Conservation (phyloP, 1,284 basidiomycete species). For the Sutorius eximius region DNA sequence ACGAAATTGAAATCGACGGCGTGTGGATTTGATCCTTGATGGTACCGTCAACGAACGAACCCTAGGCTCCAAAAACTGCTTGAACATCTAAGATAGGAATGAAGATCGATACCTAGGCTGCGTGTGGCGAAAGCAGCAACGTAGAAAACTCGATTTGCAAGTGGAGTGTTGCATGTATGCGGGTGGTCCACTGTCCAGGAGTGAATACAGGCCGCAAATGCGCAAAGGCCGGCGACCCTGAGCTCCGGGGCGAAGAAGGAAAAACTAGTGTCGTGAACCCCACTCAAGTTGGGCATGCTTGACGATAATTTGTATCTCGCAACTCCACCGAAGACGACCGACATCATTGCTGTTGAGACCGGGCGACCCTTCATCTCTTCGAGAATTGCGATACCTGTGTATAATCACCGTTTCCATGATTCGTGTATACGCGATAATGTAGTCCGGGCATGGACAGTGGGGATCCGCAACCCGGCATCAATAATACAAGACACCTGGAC, state of each 20-base stretch:
- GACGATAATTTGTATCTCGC: not conserved
- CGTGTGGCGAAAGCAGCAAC: not conserved
- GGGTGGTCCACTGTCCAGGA: not conserved
- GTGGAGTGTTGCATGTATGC: slow-evolving; percentile 1
- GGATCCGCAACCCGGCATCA: slow-evolving; percentile 6
- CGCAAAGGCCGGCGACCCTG: not conserved
- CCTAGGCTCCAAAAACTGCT: not conserved
- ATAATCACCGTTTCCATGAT: not conserved
- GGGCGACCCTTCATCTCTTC: not conserved
- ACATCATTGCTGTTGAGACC: not conserved
- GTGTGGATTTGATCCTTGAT: slow-evolving; percentile 1
- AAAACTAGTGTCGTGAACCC: not conserved
- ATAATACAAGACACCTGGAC: slow-evolving; percentile 1
- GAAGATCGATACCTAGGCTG: not conserved
- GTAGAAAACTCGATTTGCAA: not conserved
- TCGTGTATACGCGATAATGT: not conserved
- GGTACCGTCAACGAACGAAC: slow-evolving; percentile 1
- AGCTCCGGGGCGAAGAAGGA: not conserved
- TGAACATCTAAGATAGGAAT: not conserved
- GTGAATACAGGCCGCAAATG: not conserved
- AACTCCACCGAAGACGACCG: not conserved
- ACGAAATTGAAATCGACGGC: not conserved
- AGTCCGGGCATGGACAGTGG: not conserved
- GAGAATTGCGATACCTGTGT: not conserved
- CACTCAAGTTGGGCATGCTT: not conserved